Evolutionary conservation across 2,329 filamentous ascomycete species (phyloP).

Genomic region (Phyllosticta paracitricarpa): DNA sequence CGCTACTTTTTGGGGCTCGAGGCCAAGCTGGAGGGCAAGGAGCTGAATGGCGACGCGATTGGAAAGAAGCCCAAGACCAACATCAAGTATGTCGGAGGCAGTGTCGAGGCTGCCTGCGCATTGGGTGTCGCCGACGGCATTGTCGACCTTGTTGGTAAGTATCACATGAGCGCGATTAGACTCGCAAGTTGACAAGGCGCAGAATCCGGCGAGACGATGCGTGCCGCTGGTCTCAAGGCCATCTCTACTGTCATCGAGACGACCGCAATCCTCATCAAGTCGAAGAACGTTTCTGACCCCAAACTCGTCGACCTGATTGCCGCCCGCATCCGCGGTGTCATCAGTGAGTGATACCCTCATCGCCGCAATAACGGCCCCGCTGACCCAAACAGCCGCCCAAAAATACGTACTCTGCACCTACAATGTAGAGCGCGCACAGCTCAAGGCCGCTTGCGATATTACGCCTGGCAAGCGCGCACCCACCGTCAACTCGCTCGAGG

Average conservation of each 20-base stretch:
- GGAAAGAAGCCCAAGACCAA: slow-evolving; percentile 57
- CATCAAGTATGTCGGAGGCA: slow-evolving; percentile 89
- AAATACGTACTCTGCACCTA: slow-evolving; percentile 93
- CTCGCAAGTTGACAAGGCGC: not conserved
- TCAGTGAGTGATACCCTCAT: slow-evolving; percentile 46
- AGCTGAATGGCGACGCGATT: slow-evolving; percentile 23
- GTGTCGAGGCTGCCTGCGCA: slow-evolving; percentile 93
- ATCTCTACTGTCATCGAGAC: slow-evolving; percentile 90
- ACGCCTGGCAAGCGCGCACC: slow-evolving; percentile 91
- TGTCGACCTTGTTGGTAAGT: slow-evolving; percentile 88
- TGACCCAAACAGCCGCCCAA: slow-evolving; percentile 55
- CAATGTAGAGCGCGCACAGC: slow-evolving; percentile 67
- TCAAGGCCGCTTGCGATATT: slow-evolving; percentile 60
- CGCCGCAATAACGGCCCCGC: slow-evolving; percentile 12
- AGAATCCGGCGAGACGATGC: slow-evolving; percentile 99
- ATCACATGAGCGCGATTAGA: not conserved
- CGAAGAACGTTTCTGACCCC: slow-evolving; percentile 68
- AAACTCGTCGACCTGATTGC: slow-evolving; percentile 76
- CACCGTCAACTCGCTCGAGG: slow-evolving; percentile 81
- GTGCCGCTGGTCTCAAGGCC: slow-evolving; percentile 82
- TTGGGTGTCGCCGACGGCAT: slow-evolving; percentile 94
- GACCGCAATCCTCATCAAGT: slow-evolving; percentile 85
- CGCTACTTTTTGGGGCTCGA: slow-evolving; percentile 80
- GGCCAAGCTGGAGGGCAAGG: slow-evolving; percentile 33
- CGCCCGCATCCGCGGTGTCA: slow-evolving; percentile 82